Conservation (phyloP, 2,329 filamentous ascomycete genomes). For the Rhynchosporium graminicola region DNA sequence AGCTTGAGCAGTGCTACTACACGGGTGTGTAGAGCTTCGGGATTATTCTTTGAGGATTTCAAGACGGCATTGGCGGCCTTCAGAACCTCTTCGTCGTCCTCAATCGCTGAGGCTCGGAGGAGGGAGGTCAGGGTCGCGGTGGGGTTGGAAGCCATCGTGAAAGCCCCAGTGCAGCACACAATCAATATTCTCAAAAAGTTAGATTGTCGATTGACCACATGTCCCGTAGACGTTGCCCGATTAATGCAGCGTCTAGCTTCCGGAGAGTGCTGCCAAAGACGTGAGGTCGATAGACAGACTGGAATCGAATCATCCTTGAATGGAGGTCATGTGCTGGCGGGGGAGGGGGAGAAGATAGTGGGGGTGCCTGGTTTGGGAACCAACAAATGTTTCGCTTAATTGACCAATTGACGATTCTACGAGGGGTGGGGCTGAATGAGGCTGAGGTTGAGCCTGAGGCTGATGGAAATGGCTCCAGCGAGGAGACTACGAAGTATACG, state of each 20-base stretch:
- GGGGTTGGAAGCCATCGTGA: conserved; percentile 38
- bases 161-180: conserved; percentile 11
- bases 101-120: conserved; percentile 56
- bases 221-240: background rate
- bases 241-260: background rate
- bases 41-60: conserved; percentile 58
- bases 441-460: too few relatives aligned
- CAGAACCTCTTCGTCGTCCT: conserved; percentile 75
- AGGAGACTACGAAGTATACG: too few relatives aligned
- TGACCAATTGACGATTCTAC: background rate
- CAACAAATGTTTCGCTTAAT: background rate
- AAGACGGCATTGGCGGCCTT: conserved; percentile 62
- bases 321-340: conserved; percentile 10
- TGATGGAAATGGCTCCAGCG: too few relatives aligned
- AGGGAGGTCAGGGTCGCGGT: conserved; percentile 39
- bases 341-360: background rate
- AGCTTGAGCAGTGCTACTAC: conserved; percentile 77
- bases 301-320: background rate
- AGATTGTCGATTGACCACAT: background rate
- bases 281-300: background rate
- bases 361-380: background rate
- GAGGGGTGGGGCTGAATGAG: background rate
- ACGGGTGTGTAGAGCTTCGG: conserved; percentile 66
- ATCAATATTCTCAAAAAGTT: background rate
- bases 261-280: background rate